Percentiles rank a stretch among this genome's conserved stretches.
These are phyloP conservation scores for Colletotrichum spinosum DNA, from an alignment of 2,329 filamentous ascomycete genomes.

Conservation along the genomic window DNA sequence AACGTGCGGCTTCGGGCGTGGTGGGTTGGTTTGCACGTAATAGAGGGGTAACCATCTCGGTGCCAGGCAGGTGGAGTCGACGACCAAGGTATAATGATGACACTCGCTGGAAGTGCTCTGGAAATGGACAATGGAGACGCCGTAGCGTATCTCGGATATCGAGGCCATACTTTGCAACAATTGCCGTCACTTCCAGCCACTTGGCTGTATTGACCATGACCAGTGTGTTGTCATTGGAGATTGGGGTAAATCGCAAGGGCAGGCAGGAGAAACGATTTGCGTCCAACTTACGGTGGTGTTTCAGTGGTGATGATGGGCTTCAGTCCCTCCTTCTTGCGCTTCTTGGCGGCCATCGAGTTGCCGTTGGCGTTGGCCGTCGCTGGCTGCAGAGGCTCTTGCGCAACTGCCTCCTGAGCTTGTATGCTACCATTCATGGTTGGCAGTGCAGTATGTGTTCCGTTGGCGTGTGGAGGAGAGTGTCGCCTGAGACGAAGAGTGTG, in stretches of 20 bases:
- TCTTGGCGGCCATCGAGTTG: conserved; percentile 60
- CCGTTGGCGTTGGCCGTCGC: conserved; percentile 27
- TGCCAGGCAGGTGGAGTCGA: background rate
- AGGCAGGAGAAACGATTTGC: conserved; percentile 30
- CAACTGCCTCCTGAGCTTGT: conserved; percentile 26
- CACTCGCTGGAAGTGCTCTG: too few species aligned
- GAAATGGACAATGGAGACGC: background rate
- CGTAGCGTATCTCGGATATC: background rate
- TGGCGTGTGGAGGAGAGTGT: conserved; percentile 7
- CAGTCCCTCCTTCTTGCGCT: conserved; percentile 79
- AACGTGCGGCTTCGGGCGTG: conserved; percentile 29
- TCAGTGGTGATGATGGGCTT: conserved; percentile 84
- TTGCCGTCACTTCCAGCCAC: too few species aligned
- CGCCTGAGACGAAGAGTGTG: conserved; percentile 11
- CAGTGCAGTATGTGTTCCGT: conserved; percentile 10
- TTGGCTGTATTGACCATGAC: too few species aligned
- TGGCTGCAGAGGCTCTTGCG: conserved; percentile 34
- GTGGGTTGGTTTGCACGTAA: conserved; percentile 23
- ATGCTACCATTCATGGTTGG: conserved; percentile 37
- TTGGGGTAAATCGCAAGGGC: background rate
- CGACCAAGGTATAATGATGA: too few species aligned
- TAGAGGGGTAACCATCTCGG: conserved; percentile 25
- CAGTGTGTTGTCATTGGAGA: background rate
- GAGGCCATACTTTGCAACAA: conserved; percentile 1
- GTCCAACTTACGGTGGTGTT: conserved; percentile 52